Base-by-base conservation (phyloP, 1,284 basidiomycete species). In the Sparassis latifolia region DNA sequence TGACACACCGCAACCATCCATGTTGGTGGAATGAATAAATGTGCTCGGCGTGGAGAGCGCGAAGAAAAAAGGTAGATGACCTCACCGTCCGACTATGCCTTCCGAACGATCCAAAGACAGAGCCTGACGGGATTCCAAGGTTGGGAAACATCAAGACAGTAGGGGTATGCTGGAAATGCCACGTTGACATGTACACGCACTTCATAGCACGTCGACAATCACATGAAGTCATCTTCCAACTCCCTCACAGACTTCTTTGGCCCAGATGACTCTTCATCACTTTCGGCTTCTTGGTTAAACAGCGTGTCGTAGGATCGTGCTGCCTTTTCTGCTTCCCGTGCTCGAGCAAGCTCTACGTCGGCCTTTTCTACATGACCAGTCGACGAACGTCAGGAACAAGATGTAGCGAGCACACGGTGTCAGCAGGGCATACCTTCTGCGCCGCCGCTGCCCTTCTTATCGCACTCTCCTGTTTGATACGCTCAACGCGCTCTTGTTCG, bases 401-500 rank as follows among this genome's bases (percentile, higher is more conserved):
- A 10, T 30, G 45, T 38, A 29, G 40, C 45, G 35, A 27, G 45
- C 29, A 10, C n/a, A 33, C 45, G 45, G 35, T 6, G 20, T 42
- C 20, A 20, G 29, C 12, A 6, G 35, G 6, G 35, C 12, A 37
- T 49, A 83, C 88, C 75, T 79, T 79, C 47, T 80, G 78, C 1
- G 71, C 72, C 1, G 89, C 90, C 2, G 76, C 79, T 0, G 71
- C 76, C 49, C 89, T 80, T 58, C 88, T 86, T 35, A 71, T 69
- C 3, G 82, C 78, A 33, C 77, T 82, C 67, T 95, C 92, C 50
- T 75, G 74, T 61, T 90, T 87, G 54, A 90, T 67, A n/a, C 93
- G 78, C 20, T 94, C 92, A 42, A 92, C 74, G 20, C 79, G 76
- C 60, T 97, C 93, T 52, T 88, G 80, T 65, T 98, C 95, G 61